These are phyloP conservation scores for Debaryomyces prosopidis DNA, from an alignment of 805 yeast species.

Conservation along the genomic window DNA sequence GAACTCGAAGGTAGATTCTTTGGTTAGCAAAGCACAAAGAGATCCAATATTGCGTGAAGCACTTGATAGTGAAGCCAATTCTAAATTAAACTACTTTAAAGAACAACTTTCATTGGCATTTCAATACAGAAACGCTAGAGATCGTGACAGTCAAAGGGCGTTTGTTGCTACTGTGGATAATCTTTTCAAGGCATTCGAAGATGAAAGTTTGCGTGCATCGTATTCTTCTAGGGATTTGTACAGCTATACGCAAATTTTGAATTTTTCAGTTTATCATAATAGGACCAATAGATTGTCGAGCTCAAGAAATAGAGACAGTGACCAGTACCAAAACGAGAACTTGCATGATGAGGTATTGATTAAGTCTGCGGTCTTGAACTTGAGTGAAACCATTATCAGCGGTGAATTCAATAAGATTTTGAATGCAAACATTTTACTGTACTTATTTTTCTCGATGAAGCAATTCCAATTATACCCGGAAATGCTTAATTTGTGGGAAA, in stretches of 20 bases:
- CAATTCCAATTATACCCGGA: conserved; percentile 63
- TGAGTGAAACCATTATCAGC: conserved; percentile 27
- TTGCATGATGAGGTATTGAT: conserved; percentile 29
- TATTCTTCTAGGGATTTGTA: conserved; percentile 22
- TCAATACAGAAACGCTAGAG: conserved; percentile 14
- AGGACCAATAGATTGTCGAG: conserved; percentile 35
- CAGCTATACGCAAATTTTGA: conserved; percentile 20
- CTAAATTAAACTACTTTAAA: conserved; percentile 26
- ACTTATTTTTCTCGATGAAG: conserved; percentile 33
- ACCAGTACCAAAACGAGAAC: conserved; percentile 26
- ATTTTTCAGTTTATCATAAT: conserved; percentile 25
- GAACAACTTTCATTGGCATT: conserved; percentile 26
- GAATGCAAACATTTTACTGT: conserved; percentile 21
- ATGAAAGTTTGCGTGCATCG: conserved; percentile 17
- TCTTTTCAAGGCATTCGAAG: conserved; percentile 19
- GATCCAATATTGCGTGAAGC: conserved; percentile 24
- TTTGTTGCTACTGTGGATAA: conserved; percentile 16
- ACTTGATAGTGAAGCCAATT: conserved; percentile 17
- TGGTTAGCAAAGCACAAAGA: conserved; percentile 18
- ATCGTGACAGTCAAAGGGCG: conserved; percentile 16
- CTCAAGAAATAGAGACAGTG: conserved; percentile 38
- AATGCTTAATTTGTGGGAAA: conserved; percentile 70
- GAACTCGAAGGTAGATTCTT: conserved; percentile 16
- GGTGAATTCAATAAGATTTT: conserved; percentile 30
- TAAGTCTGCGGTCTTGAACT: conserved; percentile 31